Evolutionary conservation across 2,329 filamentous ascomycete species (phyloP).

Genomic region (Aspergillus carbonarius): DNA sequence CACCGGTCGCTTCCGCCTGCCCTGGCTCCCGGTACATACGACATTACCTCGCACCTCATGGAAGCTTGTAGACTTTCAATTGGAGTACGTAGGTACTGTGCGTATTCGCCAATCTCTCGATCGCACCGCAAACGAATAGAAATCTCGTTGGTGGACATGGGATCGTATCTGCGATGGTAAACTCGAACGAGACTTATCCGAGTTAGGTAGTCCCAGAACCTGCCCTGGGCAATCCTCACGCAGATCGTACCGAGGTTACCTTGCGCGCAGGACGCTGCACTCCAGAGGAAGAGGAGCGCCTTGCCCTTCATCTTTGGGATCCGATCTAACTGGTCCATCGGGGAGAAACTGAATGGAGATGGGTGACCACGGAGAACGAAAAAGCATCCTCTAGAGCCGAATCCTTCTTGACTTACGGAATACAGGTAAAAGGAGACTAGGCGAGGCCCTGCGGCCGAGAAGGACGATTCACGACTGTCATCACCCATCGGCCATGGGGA

Average conservation of each 20-base stretch:
- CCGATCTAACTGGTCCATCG: not conserved
- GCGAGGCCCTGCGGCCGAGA: not conserved
- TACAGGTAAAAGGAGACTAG: not conserved
- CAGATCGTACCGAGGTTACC: constrained; percentile 13
- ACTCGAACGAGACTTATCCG: constrained; percentile 8
- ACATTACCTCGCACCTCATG: not conserved
- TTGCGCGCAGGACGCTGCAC: not conserved
- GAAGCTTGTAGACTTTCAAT: not conserved
- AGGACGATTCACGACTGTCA: constrained; percentile 5
- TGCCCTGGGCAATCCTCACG: constrained; percentile 15
- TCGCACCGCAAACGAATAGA: not conserved
- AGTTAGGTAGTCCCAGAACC: constrained; percentile 17
- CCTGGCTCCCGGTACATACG: not conserved
- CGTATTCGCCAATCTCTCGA: not conserved
- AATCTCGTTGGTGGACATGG: not conserved
- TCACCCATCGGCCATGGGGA: not conserved
- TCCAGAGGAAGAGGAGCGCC: no score
- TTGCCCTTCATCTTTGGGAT: no score
- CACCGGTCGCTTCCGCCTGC: not conserved
- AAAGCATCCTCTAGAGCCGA: not conserved
- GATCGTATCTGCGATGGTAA: not conserved
- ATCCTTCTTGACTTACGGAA: not conserved
- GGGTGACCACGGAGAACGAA: not conserved
- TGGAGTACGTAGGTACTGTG: not conserved
- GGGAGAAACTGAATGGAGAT: not conserved